Conservation (phyloP, 2,329 filamentous ascomycete genomes). For the Microcyclospora tardicrescens region DNA sequence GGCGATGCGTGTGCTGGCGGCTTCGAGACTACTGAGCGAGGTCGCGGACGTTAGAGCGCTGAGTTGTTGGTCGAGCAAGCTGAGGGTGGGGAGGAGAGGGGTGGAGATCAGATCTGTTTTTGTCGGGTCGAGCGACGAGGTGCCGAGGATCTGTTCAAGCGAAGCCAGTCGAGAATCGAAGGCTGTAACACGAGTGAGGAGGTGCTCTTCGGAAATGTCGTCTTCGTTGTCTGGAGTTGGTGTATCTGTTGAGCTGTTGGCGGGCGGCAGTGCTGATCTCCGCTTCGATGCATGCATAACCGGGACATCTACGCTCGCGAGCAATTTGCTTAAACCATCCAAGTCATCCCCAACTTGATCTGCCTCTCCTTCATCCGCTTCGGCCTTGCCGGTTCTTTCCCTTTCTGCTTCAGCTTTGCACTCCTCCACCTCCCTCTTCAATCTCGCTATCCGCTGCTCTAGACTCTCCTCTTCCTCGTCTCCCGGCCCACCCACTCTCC, state of each 20-base stretch:
- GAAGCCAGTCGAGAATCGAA: slow-evolving; percentile 72
- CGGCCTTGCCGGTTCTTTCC: slow-evolving; percentile 33
- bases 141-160: slow-evolving; percentile 69
- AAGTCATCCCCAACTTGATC: slow-evolving; percentile 45
- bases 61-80: slow-evolving; percentile 69
- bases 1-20: slow-evolving; percentile 20
- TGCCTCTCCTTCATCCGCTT: slow-evolving; percentile 27
- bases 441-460: slow-evolving; percentile 63
- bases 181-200: slow-evolving; percentile 67
- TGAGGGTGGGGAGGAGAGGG: slow-evolving; percentile 71
- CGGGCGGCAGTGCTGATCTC: neutral
- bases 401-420: slow-evolving; percentile 27
- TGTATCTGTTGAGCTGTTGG: neutral
- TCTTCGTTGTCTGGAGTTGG: slow-evolving; percentile 1
- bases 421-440: slow-evolving; percentile 69
- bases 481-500: slow-evolving; percentile 48
- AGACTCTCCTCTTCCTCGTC: slow-evolving; percentile 72
- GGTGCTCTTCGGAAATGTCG: slow-evolving; percentile 34
- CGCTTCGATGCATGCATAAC: slow-evolving; percentile 8
- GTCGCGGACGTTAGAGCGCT: slow-evolving; percentile 55
- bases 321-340: slow-evolving; percentile 52
- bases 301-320: slow-evolving; percentile 49
- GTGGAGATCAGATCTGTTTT: slow-evolving; percentile 43
- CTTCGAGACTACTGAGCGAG: slow-evolving; percentile 59
- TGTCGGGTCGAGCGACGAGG: slow-evolving; percentile 51